These are phyloP conservation scores for Monosporozyma unispora DNA, from an alignment of 805 yeast genomes.

Conservation along the genomic window DNA sequence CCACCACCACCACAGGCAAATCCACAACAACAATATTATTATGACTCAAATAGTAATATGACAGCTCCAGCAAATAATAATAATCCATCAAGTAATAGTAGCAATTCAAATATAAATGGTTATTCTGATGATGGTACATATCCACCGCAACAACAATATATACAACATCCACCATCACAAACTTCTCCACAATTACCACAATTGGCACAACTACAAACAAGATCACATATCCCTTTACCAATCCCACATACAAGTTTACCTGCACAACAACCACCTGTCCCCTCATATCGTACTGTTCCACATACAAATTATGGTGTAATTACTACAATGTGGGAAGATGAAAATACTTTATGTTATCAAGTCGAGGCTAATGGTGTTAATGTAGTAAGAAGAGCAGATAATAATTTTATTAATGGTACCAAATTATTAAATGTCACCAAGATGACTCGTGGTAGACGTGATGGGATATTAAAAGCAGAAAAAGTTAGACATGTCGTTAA, in stretches of 20 bases:
- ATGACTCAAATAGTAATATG: too few species aligned
- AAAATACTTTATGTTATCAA: conserved; percentile 74
- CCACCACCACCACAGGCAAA: conserved; percentile 3
- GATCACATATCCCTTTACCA: neutral
- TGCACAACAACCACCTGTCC: neutral
- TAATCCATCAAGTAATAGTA: neutral
- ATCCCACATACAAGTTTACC: neutral
- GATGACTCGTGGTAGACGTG: conserved; percentile 81
- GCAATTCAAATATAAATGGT: too few species aligned
- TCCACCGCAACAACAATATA: neutral
- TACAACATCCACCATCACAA: neutral
- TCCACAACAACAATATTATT: conserved; percentile 5
- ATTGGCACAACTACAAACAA: neutral
- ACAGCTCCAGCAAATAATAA: too few species aligned
- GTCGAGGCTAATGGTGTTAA: conserved; percentile 75
- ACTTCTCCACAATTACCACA: neutral
- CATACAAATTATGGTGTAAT: conserved; percentile 38
- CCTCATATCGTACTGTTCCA: conserved; percentile 5
- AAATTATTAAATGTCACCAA: conserved; percentile 75
- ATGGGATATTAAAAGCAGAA: conserved; percentile 73
- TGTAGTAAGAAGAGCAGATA: conserved; percentile 77
- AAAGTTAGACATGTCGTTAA: conserved; percentile 72
- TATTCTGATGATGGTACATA: neutral
- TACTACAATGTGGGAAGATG: conserved; percentile 89
- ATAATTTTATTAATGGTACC: conserved; percentile 80